Base-by-base conservation (phyloP, 345 rosid species). In the Theobroma cacao region DNA sequence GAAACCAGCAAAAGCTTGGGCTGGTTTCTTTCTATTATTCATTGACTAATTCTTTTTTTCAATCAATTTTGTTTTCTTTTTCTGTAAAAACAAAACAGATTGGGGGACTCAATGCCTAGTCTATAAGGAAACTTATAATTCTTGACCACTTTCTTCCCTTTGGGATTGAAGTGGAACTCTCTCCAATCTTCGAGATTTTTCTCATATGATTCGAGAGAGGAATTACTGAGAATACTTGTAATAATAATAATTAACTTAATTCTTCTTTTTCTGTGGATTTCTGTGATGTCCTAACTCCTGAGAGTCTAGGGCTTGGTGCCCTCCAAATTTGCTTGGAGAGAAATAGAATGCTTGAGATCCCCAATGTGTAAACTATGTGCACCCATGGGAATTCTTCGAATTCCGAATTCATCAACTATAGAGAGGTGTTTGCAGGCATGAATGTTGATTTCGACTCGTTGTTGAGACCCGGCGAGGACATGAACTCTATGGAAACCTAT, bases 381-480 rank as follows among this genome's bases (percentile, higher is more conserved):
- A 64, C 98, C 98, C 82, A 91, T 82, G 4, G 99, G 99, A 75
- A 96, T 89, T 81, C 99, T 96, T 82, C 94, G 90, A 79, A 85
- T 85, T 8, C 99, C 99, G 9, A 84, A 84, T 75, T 80, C 80
- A 62, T 96, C 99, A 3, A 87, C 98, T 9, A 92, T 87, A 53
- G 94, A 91, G 65, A 96, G 82, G 79, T 94, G 97, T 80, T 92
- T 87, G 53, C 99, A 96, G 71, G 87, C 92, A 63, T 90, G 90
- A 80, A 96, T 11, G 40, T 81, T 77, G 26, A 96, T 43, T 77
- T 36, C 83, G 38, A 94, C 87, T 28, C 62, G 85, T 80, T 41
- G 84, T 56, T 78, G 82, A 30, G 91, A 87, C 13, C 97, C 88
- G 13, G 97, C 90, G 11, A 82, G 53, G 40, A 96, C 77, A 26